A percentile compares a stretch with the other conserved stretches of the same genome.
Conservation (phyloP, 257 asterid species). For the Gentiana straminea region DNA sequence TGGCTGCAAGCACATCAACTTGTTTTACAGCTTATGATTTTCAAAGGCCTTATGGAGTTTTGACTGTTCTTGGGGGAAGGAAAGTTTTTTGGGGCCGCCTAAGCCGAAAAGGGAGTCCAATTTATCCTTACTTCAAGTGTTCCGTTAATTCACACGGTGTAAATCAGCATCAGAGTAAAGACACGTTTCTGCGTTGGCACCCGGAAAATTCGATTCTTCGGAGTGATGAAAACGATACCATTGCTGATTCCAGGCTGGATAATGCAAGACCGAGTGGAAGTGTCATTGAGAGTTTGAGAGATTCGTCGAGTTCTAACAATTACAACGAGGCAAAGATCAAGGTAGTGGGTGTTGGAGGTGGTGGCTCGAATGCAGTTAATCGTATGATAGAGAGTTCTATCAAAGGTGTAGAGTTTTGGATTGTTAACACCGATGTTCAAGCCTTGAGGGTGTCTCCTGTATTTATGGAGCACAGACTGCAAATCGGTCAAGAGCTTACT, state of each 20-base stretch:
- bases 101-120: constrained; percentile 21
- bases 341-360: constrained; percentile 94
- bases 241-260: constrained; percentile 37
- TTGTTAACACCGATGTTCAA: constrained; percentile 82
- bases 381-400: constrained; percentile 82
- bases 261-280: constrained; percentile 20
- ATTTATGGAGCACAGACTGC: constrained; percentile 52
- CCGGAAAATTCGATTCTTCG: constrained; percentile 71
- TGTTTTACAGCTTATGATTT: constrained; percentile 46
- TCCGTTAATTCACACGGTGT: constrained; percentile 48
- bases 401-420: constrained; percentile 94
- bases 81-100: constrained; percentile 27
- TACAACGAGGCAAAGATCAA: constrained; percentile 74
- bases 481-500: constrained; percentile 78
- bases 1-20: constrained; percentile 56
- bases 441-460: constrained; percentile 84
- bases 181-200: constrained; percentile 59
- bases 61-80: constrained; percentile 39
- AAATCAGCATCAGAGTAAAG: constrained; percentile 42
- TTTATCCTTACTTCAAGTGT: constrained; percentile 36
- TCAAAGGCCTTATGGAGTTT: constrained; percentile 30
- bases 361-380: constrained; percentile 93
- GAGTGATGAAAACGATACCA: constrained; percentile 42
- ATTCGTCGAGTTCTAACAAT: constrained; percentile 30
- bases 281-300: constrained; percentile 41